phyloP scores from a whole-genome alignment of 306 rosid species.

The Lathyrus sativus region DNA sequence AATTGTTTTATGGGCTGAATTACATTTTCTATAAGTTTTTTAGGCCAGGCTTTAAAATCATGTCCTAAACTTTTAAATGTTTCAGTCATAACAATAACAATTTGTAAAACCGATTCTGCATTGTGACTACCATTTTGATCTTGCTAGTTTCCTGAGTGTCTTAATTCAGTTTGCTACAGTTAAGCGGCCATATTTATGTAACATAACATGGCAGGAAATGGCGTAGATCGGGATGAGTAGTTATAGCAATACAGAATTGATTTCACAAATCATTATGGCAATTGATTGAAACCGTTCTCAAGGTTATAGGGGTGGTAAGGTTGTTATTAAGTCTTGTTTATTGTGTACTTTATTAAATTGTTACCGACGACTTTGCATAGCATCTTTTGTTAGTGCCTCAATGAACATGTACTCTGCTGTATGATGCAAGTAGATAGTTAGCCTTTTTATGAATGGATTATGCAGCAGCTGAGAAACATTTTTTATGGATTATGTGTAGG shows the following conservation, averaged over 20 bases:
- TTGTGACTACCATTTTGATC: conserved; percentile 43
- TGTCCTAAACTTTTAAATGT: conserved; percentile 38
- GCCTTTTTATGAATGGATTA: conserved; percentile 18
- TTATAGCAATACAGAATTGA: conserved; percentile 31
- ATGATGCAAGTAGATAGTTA: conserved; percentile 41
- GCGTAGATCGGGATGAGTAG: conserved; percentile 18
- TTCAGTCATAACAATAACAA: conserved; percentile 37
- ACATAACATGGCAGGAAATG: conserved; percentile 43
- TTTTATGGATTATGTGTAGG: not conserved
- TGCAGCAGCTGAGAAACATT: conserved; percentile 14
- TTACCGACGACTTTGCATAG: conserved; percentile 33
- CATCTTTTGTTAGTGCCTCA: conserved; percentile 35
- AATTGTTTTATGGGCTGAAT: conserved; percentile 42
- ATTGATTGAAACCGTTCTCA: conserved; percentile 33
- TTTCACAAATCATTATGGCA: conserved; percentile 38
- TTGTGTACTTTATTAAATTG: conserved; percentile 41
- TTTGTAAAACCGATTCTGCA: conserved; percentile 40
- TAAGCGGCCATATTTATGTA: conserved; percentile 32
- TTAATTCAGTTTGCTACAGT: conserved; percentile 26
- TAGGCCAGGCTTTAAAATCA: conserved; percentile 44
- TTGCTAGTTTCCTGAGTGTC: conserved; percentile 40
- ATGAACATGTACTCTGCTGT: conserved; percentile 37
- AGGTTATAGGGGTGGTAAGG: conserved; percentile 35
- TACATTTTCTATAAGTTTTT: conserved; percentile 32
- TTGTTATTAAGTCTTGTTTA: conserved; percentile 41